phyloP scores from a whole-genome alignment of 257 asterid genomes.

The Penstemon eatonii region DNA sequence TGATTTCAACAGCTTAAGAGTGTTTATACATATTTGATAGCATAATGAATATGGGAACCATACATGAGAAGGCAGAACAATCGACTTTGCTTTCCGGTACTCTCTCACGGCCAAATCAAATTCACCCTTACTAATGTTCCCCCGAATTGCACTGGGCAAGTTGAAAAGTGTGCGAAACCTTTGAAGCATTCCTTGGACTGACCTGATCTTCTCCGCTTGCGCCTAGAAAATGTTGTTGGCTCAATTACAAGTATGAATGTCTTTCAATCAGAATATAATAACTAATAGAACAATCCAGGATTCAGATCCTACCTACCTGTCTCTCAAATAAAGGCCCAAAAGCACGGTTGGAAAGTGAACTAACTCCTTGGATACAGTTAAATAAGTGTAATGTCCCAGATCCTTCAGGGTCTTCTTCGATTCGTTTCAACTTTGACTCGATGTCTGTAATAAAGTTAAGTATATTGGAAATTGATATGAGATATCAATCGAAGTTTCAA shows the following conservation, averaged over 20 bases:
- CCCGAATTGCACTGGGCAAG: constrained; percentile 97
- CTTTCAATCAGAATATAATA: constrained; percentile 21
- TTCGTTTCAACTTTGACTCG: constrained; percentile 90
- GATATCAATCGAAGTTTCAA: constrained; percentile 9
- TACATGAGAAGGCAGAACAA: constrained; percentile 99
- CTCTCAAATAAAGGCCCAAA: constrained; percentile 96
- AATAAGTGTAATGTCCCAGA: constrained; percentile 82
- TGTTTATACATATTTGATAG: neutral
- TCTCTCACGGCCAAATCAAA: constrained; percentile 98
- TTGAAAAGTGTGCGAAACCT: constrained; percentile 95
- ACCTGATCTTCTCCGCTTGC: constrained; percentile 95
- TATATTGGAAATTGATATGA: constrained; percentile 23
- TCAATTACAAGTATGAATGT: constrained; percentile 29
- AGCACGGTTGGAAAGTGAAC: constrained; percentile 82
- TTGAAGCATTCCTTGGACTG: constrained; percentile 99
- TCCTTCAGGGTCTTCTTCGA: constrained; percentile 99
- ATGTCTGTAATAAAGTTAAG: constrained; percentile 59
- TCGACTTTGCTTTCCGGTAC: constrained; percentile 96
- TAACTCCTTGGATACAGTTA: constrained; percentile 82
- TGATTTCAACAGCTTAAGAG: constrained; percentile 19
- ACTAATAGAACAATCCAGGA: constrained; percentile 24
- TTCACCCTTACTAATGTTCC: constrained; percentile 91
- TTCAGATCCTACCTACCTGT: constrained; percentile 65
- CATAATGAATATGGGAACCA: constrained; percentile 24
- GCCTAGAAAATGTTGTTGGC: constrained; percentile 49